A percentile compares a stretch with the other conserved stretches of the same genome.
phyloP scores from a whole-genome alignment of 2,329 filamentous ascomycete species.

The Piedraia hortae region DNA sequence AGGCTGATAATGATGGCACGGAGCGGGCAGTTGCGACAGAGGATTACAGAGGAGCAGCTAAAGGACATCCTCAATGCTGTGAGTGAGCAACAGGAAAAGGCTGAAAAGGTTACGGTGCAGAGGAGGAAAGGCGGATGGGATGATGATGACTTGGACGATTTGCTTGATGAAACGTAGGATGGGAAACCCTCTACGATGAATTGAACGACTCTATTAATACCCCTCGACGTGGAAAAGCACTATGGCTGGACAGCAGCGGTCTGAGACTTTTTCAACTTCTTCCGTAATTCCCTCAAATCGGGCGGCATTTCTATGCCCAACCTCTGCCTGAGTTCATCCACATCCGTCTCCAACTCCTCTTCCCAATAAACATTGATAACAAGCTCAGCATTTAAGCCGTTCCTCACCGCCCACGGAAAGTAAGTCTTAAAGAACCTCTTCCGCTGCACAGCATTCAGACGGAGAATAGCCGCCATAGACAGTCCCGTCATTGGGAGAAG shows the following conservation, averaged over 20 bases:
- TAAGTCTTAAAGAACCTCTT: constrained; percentile 46
- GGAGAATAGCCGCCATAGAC: constrained; percentile 43
- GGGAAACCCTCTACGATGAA: background rate
- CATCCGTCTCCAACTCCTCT: constrained; percentile 64
- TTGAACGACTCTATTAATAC: too few species aligned
- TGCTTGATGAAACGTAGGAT: constrained; percentile 23
- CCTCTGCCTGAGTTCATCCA: constrained; percentile 42
- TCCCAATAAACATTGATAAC: constrained; percentile 97
- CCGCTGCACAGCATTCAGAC: constrained; percentile 28
- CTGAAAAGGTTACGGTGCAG: constrained; percentile 56
- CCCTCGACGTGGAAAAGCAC: too few species aligned
- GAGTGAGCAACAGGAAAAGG: constrained; percentile 42
- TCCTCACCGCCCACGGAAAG: constrained; percentile 70
- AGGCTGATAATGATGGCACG: constrained; percentile 75
- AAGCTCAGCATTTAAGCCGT: constrained; percentile 49
- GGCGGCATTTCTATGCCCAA: constrained; percentile 71
- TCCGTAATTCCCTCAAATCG: constrained; percentile 54
- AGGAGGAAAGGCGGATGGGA: constrained; percentile 65
- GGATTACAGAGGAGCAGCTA: constrained; percentile 77
- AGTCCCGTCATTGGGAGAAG: constrained; percentile 83
- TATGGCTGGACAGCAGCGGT: too few species aligned
- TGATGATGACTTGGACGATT: constrained; percentile 50
- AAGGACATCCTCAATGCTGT: constrained; percentile 74
- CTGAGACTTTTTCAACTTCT: too few species aligned
- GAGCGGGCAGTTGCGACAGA: constrained; percentile 56